phyloP scores from a whole-genome alignment of 176 grass and related monocot species.

The Zea luxurians region DNA sequence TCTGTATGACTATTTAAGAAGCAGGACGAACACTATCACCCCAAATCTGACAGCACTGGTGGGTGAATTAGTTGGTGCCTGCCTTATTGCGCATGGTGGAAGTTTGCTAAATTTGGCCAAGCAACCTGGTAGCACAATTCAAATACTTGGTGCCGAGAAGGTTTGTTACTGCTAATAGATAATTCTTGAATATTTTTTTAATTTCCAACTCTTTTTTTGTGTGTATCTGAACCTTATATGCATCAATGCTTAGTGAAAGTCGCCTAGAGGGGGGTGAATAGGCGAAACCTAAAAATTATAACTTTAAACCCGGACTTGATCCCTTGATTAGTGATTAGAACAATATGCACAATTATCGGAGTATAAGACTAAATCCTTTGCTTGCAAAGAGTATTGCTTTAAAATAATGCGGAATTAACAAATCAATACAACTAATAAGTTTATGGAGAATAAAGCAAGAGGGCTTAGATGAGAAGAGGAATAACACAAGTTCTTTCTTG shows the following conservation, averaged over 20 bases:
- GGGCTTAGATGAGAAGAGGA: too few species aligned
- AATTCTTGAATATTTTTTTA: background rate
- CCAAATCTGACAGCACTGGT: slow-evolving; percentile 93
- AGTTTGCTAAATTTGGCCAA: slow-evolving; percentile 91
- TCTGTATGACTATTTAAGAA: slow-evolving; percentile 77
- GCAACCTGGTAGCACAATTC: slow-evolving; percentile 92
- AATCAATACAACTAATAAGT: too few species aligned
- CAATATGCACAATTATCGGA: too few species aligned
- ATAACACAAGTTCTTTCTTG: too few species aligned
- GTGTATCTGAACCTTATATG: background rate
- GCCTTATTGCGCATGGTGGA: slow-evolving; percentile 91
- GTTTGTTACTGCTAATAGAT: slow-evolving; percentile 31
- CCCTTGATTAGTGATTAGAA: too few species aligned
- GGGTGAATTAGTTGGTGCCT: slow-evolving; percentile 86
- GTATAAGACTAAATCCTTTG: too few species aligned
- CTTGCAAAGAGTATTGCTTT: too few species aligned
- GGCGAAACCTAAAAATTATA: too few species aligned
- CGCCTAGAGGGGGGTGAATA: too few species aligned
- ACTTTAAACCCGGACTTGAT: too few species aligned
- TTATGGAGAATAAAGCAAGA: too few species aligned
- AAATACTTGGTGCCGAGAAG: slow-evolving; percentile 97
- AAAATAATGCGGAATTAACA: too few species aligned
- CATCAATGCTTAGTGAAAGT: background rate
- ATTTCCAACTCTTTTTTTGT: background rate
- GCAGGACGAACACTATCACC: slow-evolving; percentile 90